Base-by-base conservation (phyloP, 176 grass and related monocot genomes). In the Elymus sibiricus region DNA sequence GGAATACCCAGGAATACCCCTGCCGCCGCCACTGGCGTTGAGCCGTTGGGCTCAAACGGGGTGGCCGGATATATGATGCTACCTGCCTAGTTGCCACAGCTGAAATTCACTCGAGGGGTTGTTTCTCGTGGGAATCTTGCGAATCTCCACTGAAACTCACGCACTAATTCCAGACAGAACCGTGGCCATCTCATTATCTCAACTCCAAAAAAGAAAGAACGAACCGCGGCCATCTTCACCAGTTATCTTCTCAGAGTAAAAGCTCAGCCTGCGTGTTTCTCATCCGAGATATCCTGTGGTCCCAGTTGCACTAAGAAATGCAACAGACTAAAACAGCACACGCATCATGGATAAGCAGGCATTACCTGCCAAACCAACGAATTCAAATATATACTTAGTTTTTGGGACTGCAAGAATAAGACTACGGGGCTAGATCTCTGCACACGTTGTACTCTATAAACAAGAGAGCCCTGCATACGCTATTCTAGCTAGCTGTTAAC, bases 401-500 rank as follows among this genome's bases (percentile, higher is more conserved):
- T 84, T 62, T 79, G 27, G 53, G 78, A 4, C 67, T 74, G 68
- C 40, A 64, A 27, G 76, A 58, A 55, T 26, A 44, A 74, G 76
- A 83, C 74, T 51, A 4, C 9, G 49, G 49, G 6, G 49, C 6
- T 0, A 53, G 49, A 22, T 64, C 60, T 79, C 65, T 84, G 55
- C 81, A 31, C 66, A 75, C 77, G 59, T 58, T 58, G 19, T 56
- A 56, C 7, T 58, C 53, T 22, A 53, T 53, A 53, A 49, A 19
- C 2, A 53, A 53, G 19, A 85, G 62, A 27, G 31, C 60, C 63
- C 74, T 79, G 66, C 81, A 17, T 74, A 80, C 69, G 44, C 70
- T n/a, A 69, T 80, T 43, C 62, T 71, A 70, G 62, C 51, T 86
- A 58, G 62, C 67, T 70, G 22, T 58, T 6, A 67, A 59, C n/a